Percentiles rank a stretch among this genome's conserved stretches.
phyloP scores from a whole-genome alignment of 2,329 filamentous ascomycete genomes.

The Ophiosphaerella korrae region DNA sequence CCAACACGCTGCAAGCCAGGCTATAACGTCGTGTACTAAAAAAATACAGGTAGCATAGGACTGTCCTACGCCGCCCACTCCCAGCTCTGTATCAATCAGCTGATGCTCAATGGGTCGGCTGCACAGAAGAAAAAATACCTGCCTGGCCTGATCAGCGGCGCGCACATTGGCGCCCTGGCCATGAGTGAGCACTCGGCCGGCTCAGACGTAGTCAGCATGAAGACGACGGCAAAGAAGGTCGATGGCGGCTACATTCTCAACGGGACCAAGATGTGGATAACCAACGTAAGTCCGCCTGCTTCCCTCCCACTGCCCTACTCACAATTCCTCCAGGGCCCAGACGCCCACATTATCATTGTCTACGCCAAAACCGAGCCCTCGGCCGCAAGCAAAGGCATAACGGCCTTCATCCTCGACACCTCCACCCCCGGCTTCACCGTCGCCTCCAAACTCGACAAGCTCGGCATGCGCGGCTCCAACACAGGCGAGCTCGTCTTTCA shows the following conservation, averaged over 20 bases:
- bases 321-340: conserved; percentile 64
- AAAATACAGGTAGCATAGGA: conserved; percentile 64
- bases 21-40: no score
- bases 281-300: conserved; percentile 67
- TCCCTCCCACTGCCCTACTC: no score
- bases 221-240: conserved; percentile 77
- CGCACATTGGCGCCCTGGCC: conserved; percentile 82
- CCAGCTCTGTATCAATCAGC: conserved; percentile 94
- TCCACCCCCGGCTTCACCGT: conserved; percentile 77
- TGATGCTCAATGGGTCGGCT: conserved; percentile 82
- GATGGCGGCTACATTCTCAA: conserved; percentile 86
- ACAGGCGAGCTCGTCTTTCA: conserved; percentile 94
- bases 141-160: conserved; percentile 79
- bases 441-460: conserved; percentile 91
- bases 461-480: conserved; percentile 97
- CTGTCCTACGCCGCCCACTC: conserved; percentile 95
- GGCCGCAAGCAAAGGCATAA: conserved; percentile 85
- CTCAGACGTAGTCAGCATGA: conserved; percentile 95
- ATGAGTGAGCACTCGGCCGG: conserved; percentile 95
- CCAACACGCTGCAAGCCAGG: no score
- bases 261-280: conserved; percentile 99
- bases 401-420: conserved; percentile 86
- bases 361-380: conserved; percentile 92
- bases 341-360: conserved; percentile 92
- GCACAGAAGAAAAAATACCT: conserved; percentile 83